A percentile compares a stretch with the other conserved stretches of the same genome.
Evolutionary conservation across 768 basidiomycete species (phyloP).

Genomic region (Tephrocybe rancida): DNA sequence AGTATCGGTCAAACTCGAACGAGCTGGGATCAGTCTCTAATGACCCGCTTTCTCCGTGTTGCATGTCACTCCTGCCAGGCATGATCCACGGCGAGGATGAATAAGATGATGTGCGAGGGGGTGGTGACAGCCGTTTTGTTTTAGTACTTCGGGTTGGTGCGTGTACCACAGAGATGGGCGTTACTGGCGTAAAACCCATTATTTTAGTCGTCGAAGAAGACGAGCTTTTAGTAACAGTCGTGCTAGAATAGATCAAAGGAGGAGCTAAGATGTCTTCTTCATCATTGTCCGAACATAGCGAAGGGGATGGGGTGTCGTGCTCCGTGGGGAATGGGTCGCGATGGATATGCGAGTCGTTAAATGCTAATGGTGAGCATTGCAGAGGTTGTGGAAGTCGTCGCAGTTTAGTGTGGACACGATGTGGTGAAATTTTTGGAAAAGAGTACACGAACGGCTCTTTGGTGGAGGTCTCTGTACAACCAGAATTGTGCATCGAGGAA

Average conservation of each 20-base stretch:
- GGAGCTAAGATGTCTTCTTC: constrained; percentile 4
- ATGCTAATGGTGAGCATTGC: constrained; percentile 5
- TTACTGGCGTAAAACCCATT: constrained; percentile 36
- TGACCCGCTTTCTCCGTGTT: constrained; percentile 34
- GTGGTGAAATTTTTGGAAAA: constrained; percentile 33
- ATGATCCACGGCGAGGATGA: constrained; percentile 39
- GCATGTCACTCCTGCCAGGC: constrained; percentile 31
- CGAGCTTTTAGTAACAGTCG: constrained; percentile 10
- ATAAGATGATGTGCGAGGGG: constrained; percentile 36
- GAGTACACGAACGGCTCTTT: constrained; percentile 42
- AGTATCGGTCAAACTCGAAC: constrained; percentile 42
- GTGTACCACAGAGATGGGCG: constrained; percentile 16
- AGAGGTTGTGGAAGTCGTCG: constrained; percentile 11
- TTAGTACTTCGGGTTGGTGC: constrained; percentile 19
- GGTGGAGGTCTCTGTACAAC: constrained; percentile 21
- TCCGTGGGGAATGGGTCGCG: constrained; percentile 8
- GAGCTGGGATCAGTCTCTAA: constrained; percentile 33
- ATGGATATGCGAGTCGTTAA: background rate
- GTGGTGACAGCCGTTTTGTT: constrained; percentile 29
- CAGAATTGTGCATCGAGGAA: constrained; percentile 19
- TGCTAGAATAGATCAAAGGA: constrained; percentile 7
- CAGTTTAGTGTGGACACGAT: constrained; percentile 10
- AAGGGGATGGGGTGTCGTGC: constrained; percentile 1
- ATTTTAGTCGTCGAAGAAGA: constrained; percentile 32
- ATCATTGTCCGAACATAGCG: constrained; percentile 4